A percentile compares a stretch with the other conserved stretches of the same genome.
phyloP scores from a whole-genome alignment of 352 stramenopile genomes.

The Phytophthora pluvialis region DNA sequence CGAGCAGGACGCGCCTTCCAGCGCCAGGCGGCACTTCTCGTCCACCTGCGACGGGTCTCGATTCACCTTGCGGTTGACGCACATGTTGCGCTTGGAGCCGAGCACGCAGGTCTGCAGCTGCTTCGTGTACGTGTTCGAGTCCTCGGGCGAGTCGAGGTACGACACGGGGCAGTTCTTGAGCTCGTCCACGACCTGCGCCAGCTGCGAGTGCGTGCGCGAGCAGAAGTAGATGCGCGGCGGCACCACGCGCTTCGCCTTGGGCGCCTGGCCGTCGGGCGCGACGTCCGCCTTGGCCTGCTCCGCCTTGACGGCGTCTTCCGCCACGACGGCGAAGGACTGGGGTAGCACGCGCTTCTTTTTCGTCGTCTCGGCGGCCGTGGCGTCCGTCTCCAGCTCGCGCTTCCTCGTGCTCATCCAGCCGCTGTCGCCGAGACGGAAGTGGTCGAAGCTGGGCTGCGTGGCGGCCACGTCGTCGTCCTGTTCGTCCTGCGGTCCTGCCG shows the following conservation, averaged over 20 bases:
- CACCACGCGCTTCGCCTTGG: constrained; percentile 36
- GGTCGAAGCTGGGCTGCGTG: constrained; percentile 32
- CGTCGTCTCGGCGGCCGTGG: neutral
- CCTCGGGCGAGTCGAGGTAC: constrained; percentile 57
- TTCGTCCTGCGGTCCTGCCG: neutral
- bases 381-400: constrained; percentile 18
- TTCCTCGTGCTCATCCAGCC: constrained; percentile 32
- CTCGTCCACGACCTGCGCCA: constrained; percentile 83
- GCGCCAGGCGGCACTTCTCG: constrained; percentile 69
- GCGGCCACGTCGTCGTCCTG: constrained; percentile 32
- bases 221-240: constrained; percentile 87
- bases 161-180: constrained; percentile 77
- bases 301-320: constrained; percentile 15
- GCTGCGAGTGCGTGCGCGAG: constrained; percentile 88
- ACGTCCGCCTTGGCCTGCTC: constrained; percentile 28
- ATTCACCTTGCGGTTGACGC: constrained; percentile 81
- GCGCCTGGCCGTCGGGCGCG: constrained; percentile 35
- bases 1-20: constrained; percentile 38
- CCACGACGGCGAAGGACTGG: constrained; percentile 27
- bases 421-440: neutral
- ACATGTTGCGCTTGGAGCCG: constrained; percentile 82
- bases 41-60: constrained; percentile 61
- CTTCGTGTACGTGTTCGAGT: constrained; percentile 38
- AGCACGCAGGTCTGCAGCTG: constrained; percentile 83
- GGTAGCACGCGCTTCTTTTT: constrained; percentile 41